Percentiles rank a stretch among this genome's conserved stretches.
Evolutionary conservation across 1,284 basidiomycete species (phyloP).

Genomic region (Trametes sp.): DNA sequence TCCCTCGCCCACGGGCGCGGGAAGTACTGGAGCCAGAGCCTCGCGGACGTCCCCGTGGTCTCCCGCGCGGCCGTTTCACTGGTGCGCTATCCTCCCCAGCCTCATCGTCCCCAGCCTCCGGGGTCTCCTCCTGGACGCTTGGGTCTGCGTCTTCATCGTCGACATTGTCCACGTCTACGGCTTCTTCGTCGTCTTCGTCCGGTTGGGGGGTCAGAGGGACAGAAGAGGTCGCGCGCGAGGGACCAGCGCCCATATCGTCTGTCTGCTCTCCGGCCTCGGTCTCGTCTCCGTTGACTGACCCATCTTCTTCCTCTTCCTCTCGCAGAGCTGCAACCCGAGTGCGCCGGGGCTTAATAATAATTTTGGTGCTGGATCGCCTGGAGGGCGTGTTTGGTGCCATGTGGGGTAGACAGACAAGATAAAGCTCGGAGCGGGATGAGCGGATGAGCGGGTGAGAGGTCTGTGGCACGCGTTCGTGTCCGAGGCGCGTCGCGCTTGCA

Average conservation of each 20-base stretch:
- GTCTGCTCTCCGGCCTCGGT: conserved; percentile 27
- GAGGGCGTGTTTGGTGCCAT: conserved; percentile 25
- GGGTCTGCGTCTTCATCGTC: conserved; percentile 29
- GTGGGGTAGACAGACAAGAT: background rate
- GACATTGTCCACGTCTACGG: conserved; percentile 28
- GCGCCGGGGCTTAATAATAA: conserved; percentile 41
- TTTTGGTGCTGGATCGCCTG: conserved; percentile 33
- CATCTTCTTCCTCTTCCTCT: conserved; percentile 31
- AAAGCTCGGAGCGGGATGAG: no score
- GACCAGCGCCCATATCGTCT: conserved; percentile 23
- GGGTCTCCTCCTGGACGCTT: conserved; percentile 21
- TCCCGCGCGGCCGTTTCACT: conserved; percentile 35
- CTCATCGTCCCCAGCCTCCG: conserved; percentile 26
- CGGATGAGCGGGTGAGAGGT: no score
- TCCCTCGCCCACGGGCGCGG: conserved; percentile 48
- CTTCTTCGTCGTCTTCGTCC: conserved; percentile 31
- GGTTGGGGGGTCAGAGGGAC: conserved; percentile 22
- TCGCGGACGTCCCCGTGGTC: conserved; percentile 41
- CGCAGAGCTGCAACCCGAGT: conserved; percentile 26
- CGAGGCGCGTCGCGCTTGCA: conserved; percentile 3
- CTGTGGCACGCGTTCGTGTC: background rate
- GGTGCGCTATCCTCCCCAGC: conserved; percentile 32
- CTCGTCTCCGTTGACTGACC: conserved; percentile 16
- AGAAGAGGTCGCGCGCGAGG: conserved; percentile 20
- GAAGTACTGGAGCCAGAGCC: conserved; percentile 38